Conservation (phyloP, 208 protist genomes). For the Trypanosoma rangeli region DNA sequence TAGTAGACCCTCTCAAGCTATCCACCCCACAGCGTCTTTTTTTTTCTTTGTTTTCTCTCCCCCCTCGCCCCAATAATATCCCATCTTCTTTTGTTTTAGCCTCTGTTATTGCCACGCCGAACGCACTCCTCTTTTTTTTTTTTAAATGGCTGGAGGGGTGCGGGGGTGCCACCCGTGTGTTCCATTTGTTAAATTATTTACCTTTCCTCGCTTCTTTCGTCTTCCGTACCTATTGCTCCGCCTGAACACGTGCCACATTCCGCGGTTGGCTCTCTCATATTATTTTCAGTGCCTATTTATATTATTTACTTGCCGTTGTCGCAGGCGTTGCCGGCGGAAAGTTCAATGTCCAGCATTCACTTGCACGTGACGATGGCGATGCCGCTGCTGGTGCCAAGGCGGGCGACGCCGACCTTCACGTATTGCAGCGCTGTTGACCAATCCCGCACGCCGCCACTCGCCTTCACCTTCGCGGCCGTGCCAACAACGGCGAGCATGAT, state of each 20-base stretch:
- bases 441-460: conserved; percentile 90
- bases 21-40: background rate
- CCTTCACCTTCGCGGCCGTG: conserved; percentile 82
- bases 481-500: conserved; percentile 93
- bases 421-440: conserved; percentile 70
- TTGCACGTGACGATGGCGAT: conserved; percentile 58
- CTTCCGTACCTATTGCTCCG: background rate
- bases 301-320: no score
- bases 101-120: no score
- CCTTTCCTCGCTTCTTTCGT: conserved; percentile 1
- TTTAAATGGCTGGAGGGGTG: background rate
- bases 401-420: conserved; percentile 71
- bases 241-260: no score
- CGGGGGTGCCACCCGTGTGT: no score
- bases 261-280: no score
- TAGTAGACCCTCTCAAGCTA: background rate
- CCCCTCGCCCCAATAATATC: background rate
- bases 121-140: conserved; percentile 13
- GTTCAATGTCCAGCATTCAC: background rate
- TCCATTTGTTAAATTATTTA: no score
- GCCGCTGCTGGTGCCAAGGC: conserved; percentile 93
- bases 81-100: no score
- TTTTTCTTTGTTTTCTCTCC: background rate
- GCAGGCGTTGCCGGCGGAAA: no score
- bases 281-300: no score